These are phyloP conservation scores for Fusarium sp. DNA, from an alignment of 2,329 filamentous ascomycete genomes.

Conservation along the genomic window DNA sequence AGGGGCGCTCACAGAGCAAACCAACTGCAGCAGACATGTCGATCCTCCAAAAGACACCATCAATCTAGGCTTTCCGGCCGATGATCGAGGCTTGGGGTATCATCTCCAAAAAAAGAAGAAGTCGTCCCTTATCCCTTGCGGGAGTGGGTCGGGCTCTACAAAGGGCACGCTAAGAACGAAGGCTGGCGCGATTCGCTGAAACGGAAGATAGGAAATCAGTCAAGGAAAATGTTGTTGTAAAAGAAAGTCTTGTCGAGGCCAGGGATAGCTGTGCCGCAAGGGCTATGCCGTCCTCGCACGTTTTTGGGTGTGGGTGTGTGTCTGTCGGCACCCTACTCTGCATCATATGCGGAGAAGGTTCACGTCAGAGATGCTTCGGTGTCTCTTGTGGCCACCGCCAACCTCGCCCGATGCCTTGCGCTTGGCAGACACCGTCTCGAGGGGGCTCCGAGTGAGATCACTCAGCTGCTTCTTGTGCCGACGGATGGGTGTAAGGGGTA, in stretches of 20 bases:
- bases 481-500: constrained; percentile 72
- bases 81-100: constrained; percentile 31
- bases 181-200: constrained; percentile 28
- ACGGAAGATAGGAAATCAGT: constrained; percentile 16
- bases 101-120: constrained; percentile 37
- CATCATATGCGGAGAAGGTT: constrained; percentile 56
- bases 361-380: constrained; percentile 66
- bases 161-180: constrained; percentile 35
- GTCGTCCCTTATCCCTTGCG: constrained; percentile 29
- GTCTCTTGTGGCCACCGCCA: constrained; percentile 59
- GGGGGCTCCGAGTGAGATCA: constrained; percentile 58
- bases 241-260: constrained; percentile 49
- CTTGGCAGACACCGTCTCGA: constrained; percentile 59
- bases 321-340: constrained; percentile 16
- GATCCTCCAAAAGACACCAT: constrained; percentile 35
- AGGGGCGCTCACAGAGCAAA: constrained; percentile 36
- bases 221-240: constrained; percentile 30
- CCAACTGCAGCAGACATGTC: constrained; percentile 19
- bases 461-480: constrained; percentile 61
- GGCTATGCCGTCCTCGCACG: constrained; percentile 58
- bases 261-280: constrained; percentile 50
- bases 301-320: constrained; percentile 43
- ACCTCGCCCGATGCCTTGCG: constrained; percentile 61
- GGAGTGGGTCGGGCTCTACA: constrained; percentile 29
- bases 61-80: constrained; percentile 34